These are phyloP conservation scores for Pisolithus tinctorius DNA, from an alignment of 768 basidiomycete species.

Conservation along the genomic window DNA sequence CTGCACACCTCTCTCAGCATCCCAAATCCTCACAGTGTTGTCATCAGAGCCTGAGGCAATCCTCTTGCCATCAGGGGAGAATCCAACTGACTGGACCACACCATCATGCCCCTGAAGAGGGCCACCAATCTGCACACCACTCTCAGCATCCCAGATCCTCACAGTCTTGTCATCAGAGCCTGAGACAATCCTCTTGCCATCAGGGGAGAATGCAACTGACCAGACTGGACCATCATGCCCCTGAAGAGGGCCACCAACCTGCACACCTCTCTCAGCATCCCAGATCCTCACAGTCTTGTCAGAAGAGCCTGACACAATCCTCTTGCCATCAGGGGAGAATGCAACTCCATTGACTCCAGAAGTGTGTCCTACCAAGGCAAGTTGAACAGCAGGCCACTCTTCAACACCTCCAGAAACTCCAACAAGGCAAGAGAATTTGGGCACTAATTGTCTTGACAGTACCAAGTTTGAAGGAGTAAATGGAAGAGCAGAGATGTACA, in stretches of 20 bases:
- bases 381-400: not conserved
- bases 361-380: not conserved
- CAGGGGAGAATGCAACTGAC: not conserved
- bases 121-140: not conserved
- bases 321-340: not conserved
- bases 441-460: not conserved
- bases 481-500: constrained; percentile 20
- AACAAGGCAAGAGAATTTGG: not conserved
- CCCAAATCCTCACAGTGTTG: constrained; percentile 1
- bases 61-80: constrained; percentile 4
- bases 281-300: not conserved
- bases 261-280: not conserved
- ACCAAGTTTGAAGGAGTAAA: constrained; percentile 20
- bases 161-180: not conserved
- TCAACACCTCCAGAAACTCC: not conserved
- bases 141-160: not conserved
- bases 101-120: not conserved
- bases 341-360: not conserved
- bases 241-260: not conserved
- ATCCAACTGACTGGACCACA: no score
- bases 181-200: not conserved
- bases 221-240: not conserved
- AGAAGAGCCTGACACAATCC: not conserved
- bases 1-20: no score
- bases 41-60: constrained; percentile 11